phyloP scores from a whole-genome alignment of 495 filamentous ascomycete genomes.

The Pyrenopolyporus hunteri region DNA sequence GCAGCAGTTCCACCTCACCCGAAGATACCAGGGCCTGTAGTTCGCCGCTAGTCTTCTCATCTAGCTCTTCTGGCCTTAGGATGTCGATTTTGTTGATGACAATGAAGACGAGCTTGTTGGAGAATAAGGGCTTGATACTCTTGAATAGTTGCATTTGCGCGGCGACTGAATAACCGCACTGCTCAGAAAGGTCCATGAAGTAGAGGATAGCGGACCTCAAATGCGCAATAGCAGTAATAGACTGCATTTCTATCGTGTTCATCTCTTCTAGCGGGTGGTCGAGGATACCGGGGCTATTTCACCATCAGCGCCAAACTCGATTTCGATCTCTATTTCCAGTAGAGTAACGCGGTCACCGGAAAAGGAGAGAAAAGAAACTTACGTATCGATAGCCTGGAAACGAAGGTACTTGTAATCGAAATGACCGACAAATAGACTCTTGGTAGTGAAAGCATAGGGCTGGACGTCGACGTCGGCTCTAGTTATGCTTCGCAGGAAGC shows the following conservation, averaged over 20 bases:
- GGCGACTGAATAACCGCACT: constrained; percentile 92
- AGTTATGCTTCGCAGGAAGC: constrained; percentile 88
- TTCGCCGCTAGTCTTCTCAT: constrained; percentile 76
- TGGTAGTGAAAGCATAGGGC: constrained; percentile 98
- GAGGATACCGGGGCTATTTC: constrained; percentile 76
- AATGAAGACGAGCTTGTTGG: constrained; percentile 95
- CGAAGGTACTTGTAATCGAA: constrained; percentile 98
- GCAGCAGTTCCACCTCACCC: constrained; percentile 86
- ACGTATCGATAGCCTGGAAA: constrained; percentile 78
- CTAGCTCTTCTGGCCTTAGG: constrained; percentile 83
- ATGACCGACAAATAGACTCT: constrained; percentile 95
- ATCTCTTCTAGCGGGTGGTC: constrained; percentile 99
- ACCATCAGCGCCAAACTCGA: constrained; percentile 8
- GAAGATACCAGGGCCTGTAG: constrained; percentile 81
- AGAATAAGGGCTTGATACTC: constrained; percentile 93
- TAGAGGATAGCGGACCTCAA: constrained; percentile 92
- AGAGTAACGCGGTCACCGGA: not conserved
- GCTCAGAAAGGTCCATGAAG: constrained; percentile 98
- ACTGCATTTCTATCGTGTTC: constrained; percentile 99
- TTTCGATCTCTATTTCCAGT: not conserved
- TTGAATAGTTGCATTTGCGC: constrained; percentile 93
- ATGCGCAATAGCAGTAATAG: constrained; percentile 96
- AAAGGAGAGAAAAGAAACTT: constrained; percentile 1
- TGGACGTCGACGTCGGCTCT: constrained; percentile 97
- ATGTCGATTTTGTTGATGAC: constrained; percentile 99